These are phyloP conservation scores for Hypoxylon sp. DNA, from an alignment of 2,329 filamentous ascomycete species.

Conservation along the genomic window DNA sequence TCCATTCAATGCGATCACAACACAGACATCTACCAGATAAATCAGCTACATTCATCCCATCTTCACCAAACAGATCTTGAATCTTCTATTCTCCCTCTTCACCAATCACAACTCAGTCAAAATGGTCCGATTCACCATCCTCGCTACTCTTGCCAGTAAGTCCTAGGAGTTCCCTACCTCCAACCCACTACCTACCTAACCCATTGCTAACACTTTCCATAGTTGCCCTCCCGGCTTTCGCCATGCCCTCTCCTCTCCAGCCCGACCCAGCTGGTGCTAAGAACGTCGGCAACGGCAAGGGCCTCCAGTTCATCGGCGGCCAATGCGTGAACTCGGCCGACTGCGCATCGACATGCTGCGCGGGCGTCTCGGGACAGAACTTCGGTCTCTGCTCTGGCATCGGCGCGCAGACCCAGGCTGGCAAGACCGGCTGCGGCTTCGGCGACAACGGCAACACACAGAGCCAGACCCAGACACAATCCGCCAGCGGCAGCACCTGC, in stretches of 20 bases:
- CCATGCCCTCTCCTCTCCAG: constrained; percentile 22
- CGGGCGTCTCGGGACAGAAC: constrained; percentile 44
- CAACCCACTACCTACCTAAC: too few species aligned
- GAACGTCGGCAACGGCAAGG: constrained; percentile 50
- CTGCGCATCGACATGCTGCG: constrained; percentile 53
- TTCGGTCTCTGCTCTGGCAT: constrained; percentile 50
- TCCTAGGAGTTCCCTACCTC: constrained; percentile 6
- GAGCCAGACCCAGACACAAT: background rate
- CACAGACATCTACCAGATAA: constrained; percentile 25
- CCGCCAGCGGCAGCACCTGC: constrained; percentile 1
- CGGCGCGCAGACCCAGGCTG: constrained; percentile 47
- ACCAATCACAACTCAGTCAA: constrained; percentile 39
- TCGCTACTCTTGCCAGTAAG: constrained; percentile 50
- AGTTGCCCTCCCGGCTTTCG: constrained; percentile 45
- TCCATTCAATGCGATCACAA: constrained; percentile 28
- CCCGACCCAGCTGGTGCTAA: constrained; percentile 49
- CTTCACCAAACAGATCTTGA: constrained; percentile 18
- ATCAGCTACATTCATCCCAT: constrained; percentile 27
- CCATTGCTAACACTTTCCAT: constrained; percentile 24
- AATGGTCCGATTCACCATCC: constrained; percentile 50
- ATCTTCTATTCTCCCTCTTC: background rate
- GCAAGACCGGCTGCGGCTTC: constrained; percentile 53
- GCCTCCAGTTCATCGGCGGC: constrained; percentile 52
- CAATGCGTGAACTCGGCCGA: constrained; percentile 49
- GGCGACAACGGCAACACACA: constrained; percentile 25